phyloP scores from a whole-genome alignment of 331 rosid species.

The Quercus phellos region DNA sequence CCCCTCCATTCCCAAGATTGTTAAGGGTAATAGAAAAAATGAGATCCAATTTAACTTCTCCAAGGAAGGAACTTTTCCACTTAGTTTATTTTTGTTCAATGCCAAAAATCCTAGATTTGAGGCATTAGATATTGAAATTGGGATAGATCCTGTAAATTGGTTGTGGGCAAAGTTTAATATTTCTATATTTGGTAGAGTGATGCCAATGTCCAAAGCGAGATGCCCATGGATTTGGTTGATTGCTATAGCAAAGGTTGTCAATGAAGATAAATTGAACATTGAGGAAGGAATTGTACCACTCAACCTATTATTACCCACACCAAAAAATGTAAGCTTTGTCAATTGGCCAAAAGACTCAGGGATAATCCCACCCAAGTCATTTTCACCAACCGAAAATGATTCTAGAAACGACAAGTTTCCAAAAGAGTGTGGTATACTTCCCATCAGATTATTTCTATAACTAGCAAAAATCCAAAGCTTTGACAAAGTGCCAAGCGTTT shows the following conservation, averaged over 20 bases:
- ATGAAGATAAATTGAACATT: background rate
- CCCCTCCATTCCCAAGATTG: slow-evolving; percentile 2
- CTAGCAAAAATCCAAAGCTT: too few relatives aligned
- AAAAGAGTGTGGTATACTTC: too few relatives aligned
- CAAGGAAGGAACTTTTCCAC: background rate
- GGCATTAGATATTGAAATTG: background rate
- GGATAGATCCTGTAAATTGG: slow-evolving; percentile 10
- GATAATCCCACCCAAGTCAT: too few relatives aligned
- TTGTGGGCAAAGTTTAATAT: background rate
- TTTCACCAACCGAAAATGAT: too few relatives aligned
- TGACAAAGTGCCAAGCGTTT: too few relatives aligned
- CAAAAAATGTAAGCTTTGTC: background rate
- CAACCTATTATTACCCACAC: background rate
- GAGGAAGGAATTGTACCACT: background rate
- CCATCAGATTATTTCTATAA: too few relatives aligned
- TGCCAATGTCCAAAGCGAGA: background rate
- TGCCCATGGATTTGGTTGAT: background rate
- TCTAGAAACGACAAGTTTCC: too few relatives aligned
- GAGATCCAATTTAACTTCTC: background rate
- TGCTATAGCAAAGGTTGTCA: background rate
- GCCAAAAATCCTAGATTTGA: background rate
- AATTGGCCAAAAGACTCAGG: background rate
- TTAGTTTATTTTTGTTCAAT: background rate
- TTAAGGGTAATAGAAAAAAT: background rate
- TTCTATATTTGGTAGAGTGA: background rate